A percentile compares a stretch with the other conserved stretches of the same genome.
These are phyloP conservation scores for Claviceps humidiphila DNA, from an alignment of 2,329 filamentous ascomycete genomes.

Conservation along the genomic window DNA sequence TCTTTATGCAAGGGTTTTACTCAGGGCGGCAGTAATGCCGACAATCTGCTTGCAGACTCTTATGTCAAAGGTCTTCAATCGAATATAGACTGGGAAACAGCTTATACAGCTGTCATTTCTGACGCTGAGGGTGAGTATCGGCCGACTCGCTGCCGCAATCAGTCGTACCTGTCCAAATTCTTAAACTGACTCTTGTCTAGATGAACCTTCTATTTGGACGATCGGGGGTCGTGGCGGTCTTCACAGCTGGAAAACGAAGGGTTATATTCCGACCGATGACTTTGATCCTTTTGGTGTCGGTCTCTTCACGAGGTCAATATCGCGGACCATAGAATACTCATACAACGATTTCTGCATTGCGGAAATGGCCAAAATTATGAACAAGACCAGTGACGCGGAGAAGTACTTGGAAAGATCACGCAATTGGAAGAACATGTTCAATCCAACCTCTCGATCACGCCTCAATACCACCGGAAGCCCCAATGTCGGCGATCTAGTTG, in stretches of 20 bases:
- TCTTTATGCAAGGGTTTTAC: slow-evolving; percentile 62
- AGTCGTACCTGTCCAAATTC: slow-evolving; percentile 13
- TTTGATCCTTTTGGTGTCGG: slow-evolving; percentile 50
- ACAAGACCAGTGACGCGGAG: slow-evolving; percentile 33
- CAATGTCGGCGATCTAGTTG: background rate
- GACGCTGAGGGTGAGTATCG: slow-evolving; percentile 45
- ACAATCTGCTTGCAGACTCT: slow-evolving; percentile 56
- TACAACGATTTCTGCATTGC: slow-evolving; percentile 67
- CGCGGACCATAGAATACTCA: slow-evolving; percentile 64
- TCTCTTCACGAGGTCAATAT: slow-evolving; percentile 54
- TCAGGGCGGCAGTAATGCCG: slow-evolving; percentile 65
- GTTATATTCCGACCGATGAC: slow-evolving; percentile 61
- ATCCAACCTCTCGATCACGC: slow-evolving; percentile 14
- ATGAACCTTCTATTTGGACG: slow-evolving; percentile 48
- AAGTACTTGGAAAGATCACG: slow-evolving; percentile 49
- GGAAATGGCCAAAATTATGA: slow-evolving; percentile 45
- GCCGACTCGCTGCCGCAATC: background rate
- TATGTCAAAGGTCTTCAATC: slow-evolving; percentile 55
- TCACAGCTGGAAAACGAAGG: slow-evolving; percentile 54
- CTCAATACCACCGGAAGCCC: slow-evolving; percentile 3
- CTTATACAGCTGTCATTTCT: slow-evolving; percentile 59
- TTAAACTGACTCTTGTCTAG: slow-evolving; percentile 2
- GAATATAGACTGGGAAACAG: slow-evolving; percentile 55
- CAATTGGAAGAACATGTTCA: slow-evolving; percentile 60
- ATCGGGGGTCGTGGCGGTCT: slow-evolving; percentile 60